Percentiles rank a stretch among this genome's conserved stretches.
Conservation (phyloP, 2,329 filamentous ascomycete genomes). For the Claviceps africana region DNA sequence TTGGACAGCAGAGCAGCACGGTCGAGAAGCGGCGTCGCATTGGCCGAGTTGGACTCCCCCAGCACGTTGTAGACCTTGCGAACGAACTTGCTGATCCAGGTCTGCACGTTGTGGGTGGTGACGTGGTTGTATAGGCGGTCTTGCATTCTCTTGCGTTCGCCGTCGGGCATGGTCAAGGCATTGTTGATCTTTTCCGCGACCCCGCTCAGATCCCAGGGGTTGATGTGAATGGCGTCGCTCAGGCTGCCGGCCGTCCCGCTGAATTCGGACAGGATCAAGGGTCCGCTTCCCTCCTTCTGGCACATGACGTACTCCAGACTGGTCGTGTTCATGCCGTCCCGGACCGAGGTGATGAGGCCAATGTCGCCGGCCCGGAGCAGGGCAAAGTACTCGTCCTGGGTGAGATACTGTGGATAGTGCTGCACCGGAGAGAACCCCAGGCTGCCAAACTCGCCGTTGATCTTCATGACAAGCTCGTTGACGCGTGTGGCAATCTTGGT, state of each 20-base stretch:
- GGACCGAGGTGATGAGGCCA: constrained; percentile 85
- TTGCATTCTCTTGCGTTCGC: constrained; percentile 56
- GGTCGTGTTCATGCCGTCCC: constrained; percentile 96
- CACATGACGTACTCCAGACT: constrained; percentile 90
- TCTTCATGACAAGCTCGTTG: constrained; percentile 77
- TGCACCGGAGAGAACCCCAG: constrained; percentile 82
- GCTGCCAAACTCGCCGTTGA: constrained; percentile 83
- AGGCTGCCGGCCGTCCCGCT: constrained; percentile 84
- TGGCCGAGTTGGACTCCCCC: constrained; percentile 58
- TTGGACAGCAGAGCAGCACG: constrained; percentile 54
- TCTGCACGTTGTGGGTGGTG: constrained; percentile 69
- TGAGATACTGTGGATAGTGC: constrained; percentile 88
- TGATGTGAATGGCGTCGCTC: constrained; percentile 81
- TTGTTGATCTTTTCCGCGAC: constrained; percentile 73
- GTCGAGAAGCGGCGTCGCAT: constrained; percentile 72
- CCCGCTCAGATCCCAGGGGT: constrained; percentile 81
- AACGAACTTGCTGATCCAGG: constrained; percentile 71
- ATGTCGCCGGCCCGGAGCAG: constrained; percentile 83
- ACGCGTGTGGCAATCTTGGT: constrained; percentile 78
- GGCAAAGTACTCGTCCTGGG: constrained; percentile 83
- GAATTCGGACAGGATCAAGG: constrained; percentile 89
- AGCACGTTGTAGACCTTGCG: constrained; percentile 69
- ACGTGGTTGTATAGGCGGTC: constrained; percentile 68
- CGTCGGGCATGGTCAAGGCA: constrained; percentile 61
- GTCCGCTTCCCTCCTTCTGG: constrained; percentile 74